Conservation (phyloP, 805 yeast genomes). For the Groenewaldozyma tartarivorans region DNA sequence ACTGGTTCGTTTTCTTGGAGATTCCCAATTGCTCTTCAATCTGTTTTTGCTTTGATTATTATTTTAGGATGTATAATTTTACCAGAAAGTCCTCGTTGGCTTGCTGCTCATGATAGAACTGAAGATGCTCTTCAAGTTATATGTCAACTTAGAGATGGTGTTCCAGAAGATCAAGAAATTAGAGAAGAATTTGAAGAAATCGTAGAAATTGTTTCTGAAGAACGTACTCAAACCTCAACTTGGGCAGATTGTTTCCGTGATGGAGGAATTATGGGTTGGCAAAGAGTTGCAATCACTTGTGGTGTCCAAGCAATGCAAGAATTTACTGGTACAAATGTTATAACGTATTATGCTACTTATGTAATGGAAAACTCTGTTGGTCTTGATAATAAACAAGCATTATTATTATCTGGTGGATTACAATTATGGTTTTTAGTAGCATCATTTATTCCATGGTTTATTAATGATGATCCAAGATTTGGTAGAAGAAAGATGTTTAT, state of each 20-base stretch:
- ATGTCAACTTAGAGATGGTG: constrained; percentile 37
- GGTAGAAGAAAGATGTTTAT: constrained; percentile 56
- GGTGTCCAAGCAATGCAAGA: too few species aligned
- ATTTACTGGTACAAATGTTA: constrained; percentile 12
- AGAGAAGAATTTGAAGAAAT: constrained; percentile 25
- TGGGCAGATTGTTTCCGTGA: too few species aligned
- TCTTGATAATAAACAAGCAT: too few species aligned
- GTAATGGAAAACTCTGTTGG: too few species aligned
- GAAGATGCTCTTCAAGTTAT: constrained; percentile 52
- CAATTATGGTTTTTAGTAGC: too few species aligned
- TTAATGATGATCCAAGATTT: constrained; percentile 25
- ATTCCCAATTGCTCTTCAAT: constrained; percentile 61
- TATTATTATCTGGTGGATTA: too few species aligned
- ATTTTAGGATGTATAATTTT: constrained; percentile 45
- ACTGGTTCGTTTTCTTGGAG: constrained; percentile 46
- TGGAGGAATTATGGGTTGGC: too few species aligned
- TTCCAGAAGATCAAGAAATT: constrained; percentile 18
- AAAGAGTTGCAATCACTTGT: too few species aligned
- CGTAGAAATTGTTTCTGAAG: constrained; percentile 28
- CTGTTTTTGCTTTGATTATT: constrained; percentile 45
- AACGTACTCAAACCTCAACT: too few species aligned
- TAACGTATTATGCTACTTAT: constrained; percentile 13
- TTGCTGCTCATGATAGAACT: constrained; percentile 52
- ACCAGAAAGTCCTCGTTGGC: constrained; percentile 69
- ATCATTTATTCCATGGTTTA: too few species aligned